Percentiles rank a stretch among this genome's conserved stretches.
These are phyloP conservation scores for Emericellopsis cladophorae DNA, from an alignment of 2,329 filamentous ascomycete species.

Conservation along the genomic window DNA sequence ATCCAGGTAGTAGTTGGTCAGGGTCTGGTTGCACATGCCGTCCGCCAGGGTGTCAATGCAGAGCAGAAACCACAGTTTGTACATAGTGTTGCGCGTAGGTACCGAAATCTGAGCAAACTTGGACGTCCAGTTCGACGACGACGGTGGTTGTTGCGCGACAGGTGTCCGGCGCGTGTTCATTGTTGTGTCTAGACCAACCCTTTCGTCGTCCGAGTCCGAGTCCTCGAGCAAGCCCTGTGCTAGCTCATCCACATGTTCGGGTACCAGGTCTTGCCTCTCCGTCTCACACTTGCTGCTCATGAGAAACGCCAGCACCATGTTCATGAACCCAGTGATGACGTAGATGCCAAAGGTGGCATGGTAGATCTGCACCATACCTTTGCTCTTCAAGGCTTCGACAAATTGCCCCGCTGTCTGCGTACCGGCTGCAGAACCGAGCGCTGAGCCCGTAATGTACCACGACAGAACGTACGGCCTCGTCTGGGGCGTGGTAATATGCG, in stretches of 20 bases:
- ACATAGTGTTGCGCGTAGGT: slow-evolving; percentile 45
- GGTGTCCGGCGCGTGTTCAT: neutral
- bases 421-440: slow-evolving; percentile 40
- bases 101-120: slow-evolving; percentile 42
- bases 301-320: slow-evolving; percentile 29
- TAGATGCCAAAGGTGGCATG: slow-evolving; percentile 48
- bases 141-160: neutral
- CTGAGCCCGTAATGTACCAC: slow-evolving; percentile 49
- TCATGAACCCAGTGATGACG: slow-evolving; percentile 38
- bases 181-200: neutral
- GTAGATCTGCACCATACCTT: slow-evolving; percentile 37
- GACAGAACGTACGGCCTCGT: slow-evolving; percentile 50
- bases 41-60: slow-evolving; percentile 52
- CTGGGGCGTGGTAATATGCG: slow-evolving; percentile 42
- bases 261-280: no score
- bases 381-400: slow-evolving; percentile 34
- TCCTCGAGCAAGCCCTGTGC: slow-evolving; percentile 12
- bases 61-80: slow-evolving; percentile 52
- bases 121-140: slow-evolving; percentile 13
- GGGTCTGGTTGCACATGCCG: slow-evolving; percentile 46
- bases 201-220: slow-evolving; percentile 6
- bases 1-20: slow-evolving; percentile 47
- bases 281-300: slow-evolving; percentile 40
- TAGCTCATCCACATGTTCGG: slow-evolving; percentile 2
- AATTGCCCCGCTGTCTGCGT: slow-evolving; percentile 38